Percentiles rank a stretch among this genome's conserved stretches.
phyloP scores from a whole-genome alignment of 1,284 basidiomycete species.

The Ceratobasidium papillatum region DNA sequence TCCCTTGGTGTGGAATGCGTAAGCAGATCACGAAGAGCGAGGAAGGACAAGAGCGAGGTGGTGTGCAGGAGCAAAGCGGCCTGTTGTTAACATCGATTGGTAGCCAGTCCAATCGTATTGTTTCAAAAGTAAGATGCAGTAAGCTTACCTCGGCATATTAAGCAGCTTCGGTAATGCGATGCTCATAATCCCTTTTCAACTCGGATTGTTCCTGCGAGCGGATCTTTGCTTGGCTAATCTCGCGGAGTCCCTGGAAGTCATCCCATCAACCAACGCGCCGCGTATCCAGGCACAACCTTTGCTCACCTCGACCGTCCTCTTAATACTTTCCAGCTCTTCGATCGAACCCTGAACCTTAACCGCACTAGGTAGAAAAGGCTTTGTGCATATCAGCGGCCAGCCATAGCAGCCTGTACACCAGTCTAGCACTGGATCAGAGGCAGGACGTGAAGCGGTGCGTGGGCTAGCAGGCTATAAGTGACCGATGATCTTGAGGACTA shows the following conservation, averaged over 20 bases:
- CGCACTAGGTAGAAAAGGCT: too few relatives aligned
- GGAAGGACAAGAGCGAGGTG: constrained; percentile 68
- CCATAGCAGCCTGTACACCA: too few relatives aligned
- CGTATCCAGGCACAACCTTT: not conserved
- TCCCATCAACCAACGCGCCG: constrained; percentile 48
- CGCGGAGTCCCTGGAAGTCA: constrained; percentile 48
- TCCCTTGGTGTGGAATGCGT: constrained; percentile 49
- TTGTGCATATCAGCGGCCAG: too few relatives aligned
- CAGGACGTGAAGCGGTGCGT: too few relatives aligned
- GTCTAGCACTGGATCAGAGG: too few relatives aligned
- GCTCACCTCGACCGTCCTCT: constrained; percentile 78
- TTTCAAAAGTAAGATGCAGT: not conserved
- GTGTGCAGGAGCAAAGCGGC: constrained; percentile 54
- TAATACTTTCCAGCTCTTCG: constrained; percentile 83
- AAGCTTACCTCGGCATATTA: constrained; percentile 65
- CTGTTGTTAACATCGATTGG: constrained; percentile 50
- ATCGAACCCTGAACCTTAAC: constrained; percentile 76
- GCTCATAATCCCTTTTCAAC: constrained; percentile 57
- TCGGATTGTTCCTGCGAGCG: constrained; percentile 60
- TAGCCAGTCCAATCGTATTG: constrained; percentile 39
- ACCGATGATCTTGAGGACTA: too few relatives aligned
- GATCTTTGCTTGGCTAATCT: not conserved
- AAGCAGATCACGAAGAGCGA: constrained; percentile 70
- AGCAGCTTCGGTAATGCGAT: constrained; percentile 64
- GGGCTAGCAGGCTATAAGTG: too few relatives aligned